Evolutionary conservation across 352 stramenopile species (phyloP).

Genomic region (Phytophthora colocasiae): DNA sequence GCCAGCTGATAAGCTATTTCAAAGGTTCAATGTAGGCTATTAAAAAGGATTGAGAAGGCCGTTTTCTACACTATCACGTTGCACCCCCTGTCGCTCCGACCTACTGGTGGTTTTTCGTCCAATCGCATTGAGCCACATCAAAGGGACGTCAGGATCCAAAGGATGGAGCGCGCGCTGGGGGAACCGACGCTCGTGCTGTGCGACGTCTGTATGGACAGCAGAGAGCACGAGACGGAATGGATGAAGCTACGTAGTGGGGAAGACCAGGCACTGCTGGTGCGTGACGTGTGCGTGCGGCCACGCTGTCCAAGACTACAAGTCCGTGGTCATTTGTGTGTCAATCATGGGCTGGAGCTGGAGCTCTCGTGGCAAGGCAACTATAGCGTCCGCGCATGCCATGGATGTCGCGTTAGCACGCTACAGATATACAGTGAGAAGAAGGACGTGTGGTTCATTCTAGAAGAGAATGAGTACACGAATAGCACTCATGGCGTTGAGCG

Average conservation of each 20-base stretch:
- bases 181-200: conserved; percentile 72
- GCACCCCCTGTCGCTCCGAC: conserved; percentile 14
- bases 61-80: conserved; percentile 19
- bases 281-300: conserved; percentile 64
- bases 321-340: conserved; percentile 56
- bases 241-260: conserved; percentile 33
- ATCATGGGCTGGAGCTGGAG: conserved; percentile 60
- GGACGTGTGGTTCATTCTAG: conserved; percentile 73
- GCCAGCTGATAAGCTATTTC: conserved; percentile 3
- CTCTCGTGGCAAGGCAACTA: conserved; percentile 54
- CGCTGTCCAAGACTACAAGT: conserved; percentile 63
- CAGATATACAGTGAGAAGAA: conserved; percentile 51
- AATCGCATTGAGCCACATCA: conserved; percentile 8
- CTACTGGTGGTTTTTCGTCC: conserved; percentile 9
- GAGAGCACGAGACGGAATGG: conserved; percentile 43
- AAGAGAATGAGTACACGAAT: conserved; percentile 24
- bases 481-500: conserved; percentile 45
- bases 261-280: conserved; percentile 52
- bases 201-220: conserved; percentile 45
- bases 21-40: conserved; percentile 15
- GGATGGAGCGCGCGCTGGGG: conserved; percentile 50
- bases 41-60: conserved; percentile 22
- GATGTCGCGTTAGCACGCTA: conserved; percentile 56
- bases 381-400: conserved; percentile 53
- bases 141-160: conserved; percentile 13